Conservation (phyloP, 2,329 filamentous ascomycete genomes). For the Lachnellula suecica region DNA sequence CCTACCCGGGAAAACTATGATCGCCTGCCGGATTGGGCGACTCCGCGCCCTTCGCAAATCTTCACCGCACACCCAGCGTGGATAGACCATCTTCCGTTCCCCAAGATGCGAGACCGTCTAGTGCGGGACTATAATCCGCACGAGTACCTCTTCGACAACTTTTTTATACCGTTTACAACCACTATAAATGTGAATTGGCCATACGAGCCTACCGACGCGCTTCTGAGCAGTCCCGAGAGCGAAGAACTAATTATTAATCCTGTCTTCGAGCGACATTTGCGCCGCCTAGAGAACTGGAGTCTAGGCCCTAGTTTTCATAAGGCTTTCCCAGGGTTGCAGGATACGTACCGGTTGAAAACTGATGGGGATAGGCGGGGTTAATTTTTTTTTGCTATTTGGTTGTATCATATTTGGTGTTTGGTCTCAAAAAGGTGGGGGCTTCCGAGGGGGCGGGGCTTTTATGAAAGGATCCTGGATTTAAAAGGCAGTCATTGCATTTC, state of each 20-base stretch:
- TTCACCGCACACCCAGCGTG: slow-evolving; percentile 71
- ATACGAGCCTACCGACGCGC: slow-evolving; percentile 69
- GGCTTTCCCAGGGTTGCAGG: slow-evolving; percentile 58
- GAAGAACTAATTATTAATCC: slow-evolving; percentile 80
- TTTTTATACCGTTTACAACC: slow-evolving; percentile 79
- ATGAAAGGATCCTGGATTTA: no score
- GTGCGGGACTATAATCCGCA: slow-evolving; percentile 46
- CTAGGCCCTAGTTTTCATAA: slow-evolving; percentile 68
- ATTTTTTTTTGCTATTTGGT: no score
- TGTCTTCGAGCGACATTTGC: slow-evolving; percentile 78
- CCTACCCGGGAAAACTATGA: slow-evolving; percentile 79
- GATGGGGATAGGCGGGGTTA: slow-evolving; percentile 24
- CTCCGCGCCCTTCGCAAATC: slow-evolving; percentile 66
- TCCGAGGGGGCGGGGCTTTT: no score
- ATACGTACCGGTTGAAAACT: slow-evolving; percentile 37
- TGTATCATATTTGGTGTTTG: background rate
- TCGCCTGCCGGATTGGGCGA: slow-evolving; percentile 71
- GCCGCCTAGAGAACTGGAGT: slow-evolving; percentile 78
- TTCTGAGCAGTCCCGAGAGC: slow-evolving; percentile 55
- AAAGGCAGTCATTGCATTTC: no score
- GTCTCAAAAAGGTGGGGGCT: no score
- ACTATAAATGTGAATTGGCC: slow-evolving; percentile 82
- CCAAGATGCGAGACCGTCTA: slow-evolving; percentile 69
- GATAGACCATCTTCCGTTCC: slow-evolving; percentile 82
- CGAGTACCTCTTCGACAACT: slow-evolving; percentile 71